A percentile compares a stretch with the other conserved stretches of the same genome.
These are phyloP conservation scores for Paxillus involutus DNA, from an alignment of 768 basidiomycete species.

Conservation along the genomic window DNA sequence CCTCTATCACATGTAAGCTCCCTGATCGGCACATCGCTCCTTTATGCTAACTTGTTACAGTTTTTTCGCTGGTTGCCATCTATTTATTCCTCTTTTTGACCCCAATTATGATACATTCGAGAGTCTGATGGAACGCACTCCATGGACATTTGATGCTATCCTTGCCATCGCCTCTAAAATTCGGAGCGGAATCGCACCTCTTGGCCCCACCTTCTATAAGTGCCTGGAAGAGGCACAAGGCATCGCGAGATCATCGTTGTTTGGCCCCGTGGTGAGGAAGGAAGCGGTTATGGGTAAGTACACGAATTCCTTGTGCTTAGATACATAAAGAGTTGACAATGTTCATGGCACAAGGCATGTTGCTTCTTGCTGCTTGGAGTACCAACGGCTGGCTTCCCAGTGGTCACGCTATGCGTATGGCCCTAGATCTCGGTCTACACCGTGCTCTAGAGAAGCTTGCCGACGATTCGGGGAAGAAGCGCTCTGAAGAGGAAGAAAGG, in stretches of 20 bases:
- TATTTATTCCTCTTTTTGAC: slow-evolving; percentile 96
- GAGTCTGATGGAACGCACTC: slow-evolving; percentile 85
- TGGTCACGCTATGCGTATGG: slow-evolving; percentile 97
- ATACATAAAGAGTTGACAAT: slow-evolving; percentile 2
- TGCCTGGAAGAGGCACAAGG: slow-evolving; percentile 95
- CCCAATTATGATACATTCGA: slow-evolving; percentile 92
- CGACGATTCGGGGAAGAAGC: slow-evolving; percentile 61
- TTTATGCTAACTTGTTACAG: slow-evolving; percentile 38
- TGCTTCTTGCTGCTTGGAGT: slow-evolving; percentile 89
- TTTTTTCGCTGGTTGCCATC: slow-evolving; percentile 94
- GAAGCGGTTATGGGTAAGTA: slow-evolving; percentile 87
- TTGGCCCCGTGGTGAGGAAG: slow-evolving; percentile 91
- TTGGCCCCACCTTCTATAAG: slow-evolving; percentile 84
- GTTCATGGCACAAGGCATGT: slow-evolving; percentile 60
- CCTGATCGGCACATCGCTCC: slow-evolving; percentile 7
- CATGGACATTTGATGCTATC: slow-evolving; percentile 95
- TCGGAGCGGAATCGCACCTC: slow-evolving; percentile 83
- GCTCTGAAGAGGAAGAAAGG: slow-evolving; percentile 80
- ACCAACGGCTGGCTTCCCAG: slow-evolving; percentile 94
- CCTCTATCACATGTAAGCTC: slow-evolving; percentile 82
- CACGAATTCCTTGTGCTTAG: slow-evolving; percentile 5
- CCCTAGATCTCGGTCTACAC: slow-evolving; percentile 89
- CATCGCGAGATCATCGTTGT: slow-evolving; percentile 89
- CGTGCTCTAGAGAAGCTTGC: slow-evolving; percentile 90
- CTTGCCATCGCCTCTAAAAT: slow-evolving; percentile 92